phyloP scores from a whole-genome alignment of 2,329 filamentous ascomycete species.

The Aspergillus niger region DNA sequence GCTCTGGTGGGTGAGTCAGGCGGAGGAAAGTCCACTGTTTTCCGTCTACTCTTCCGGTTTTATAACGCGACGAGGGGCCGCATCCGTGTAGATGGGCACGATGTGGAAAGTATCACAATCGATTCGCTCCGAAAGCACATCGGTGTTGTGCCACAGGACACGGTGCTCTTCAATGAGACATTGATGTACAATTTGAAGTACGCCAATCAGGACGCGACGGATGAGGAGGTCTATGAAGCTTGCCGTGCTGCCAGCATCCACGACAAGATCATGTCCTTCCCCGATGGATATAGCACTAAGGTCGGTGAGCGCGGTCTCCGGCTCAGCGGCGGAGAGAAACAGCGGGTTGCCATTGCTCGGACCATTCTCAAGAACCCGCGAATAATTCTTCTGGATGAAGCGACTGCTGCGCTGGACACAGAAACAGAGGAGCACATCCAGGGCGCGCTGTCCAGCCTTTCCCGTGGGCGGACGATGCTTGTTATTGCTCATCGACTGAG shows the following conservation, averaged over 20 bases:
- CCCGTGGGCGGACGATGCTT: constrained; percentile 83
- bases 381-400: constrained; percentile 91
- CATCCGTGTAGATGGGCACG: constrained; percentile 80
- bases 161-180: constrained; percentile 89
- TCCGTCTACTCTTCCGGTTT: constrained; percentile 93
- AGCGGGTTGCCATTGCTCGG: constrained; percentile 88
- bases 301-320: constrained; percentile 87
- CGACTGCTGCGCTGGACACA: constrained; percentile 86
- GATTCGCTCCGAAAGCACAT: constrained; percentile 90
- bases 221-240: constrained; percentile 79
- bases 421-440: constrained; percentile 94
- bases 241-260: constrained; percentile 88
- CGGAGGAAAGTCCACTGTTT: constrained; percentile 94
- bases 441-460: constrained; percentile 77
- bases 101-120: constrained; percentile 85
- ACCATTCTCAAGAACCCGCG: constrained; percentile 90
- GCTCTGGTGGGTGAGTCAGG: constrained; percentile 96
- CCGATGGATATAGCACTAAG: constrained; percentile 84
- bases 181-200: constrained; percentile 95
- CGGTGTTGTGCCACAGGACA: constrained; percentile 95
- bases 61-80: constrained; percentile 81
- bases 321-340: constrained; percentile 88
- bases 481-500: constrained; percentile 92
- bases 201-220: constrained; percentile 76
- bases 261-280: constrained; percentile 86